Evolutionary conservation across 805 yeast genomes (phyloP).

Genomic region (Vanderwaltozyma tropicalis): DNA sequence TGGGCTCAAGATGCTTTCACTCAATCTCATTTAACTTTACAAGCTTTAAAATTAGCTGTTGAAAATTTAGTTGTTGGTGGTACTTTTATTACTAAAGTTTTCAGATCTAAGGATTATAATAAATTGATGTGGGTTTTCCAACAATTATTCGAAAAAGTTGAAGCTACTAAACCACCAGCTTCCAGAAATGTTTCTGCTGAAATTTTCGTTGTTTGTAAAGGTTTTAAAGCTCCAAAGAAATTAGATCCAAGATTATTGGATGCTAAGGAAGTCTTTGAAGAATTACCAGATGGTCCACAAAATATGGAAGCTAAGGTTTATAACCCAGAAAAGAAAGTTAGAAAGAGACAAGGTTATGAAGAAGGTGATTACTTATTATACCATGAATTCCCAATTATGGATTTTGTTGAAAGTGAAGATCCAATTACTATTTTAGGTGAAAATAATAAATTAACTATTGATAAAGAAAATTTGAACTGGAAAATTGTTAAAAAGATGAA

Average conservation of each 20-base stretch:
- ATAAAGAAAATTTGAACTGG: conserved; percentile 58
- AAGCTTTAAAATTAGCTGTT: conserved; percentile 86
- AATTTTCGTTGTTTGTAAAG: conserved; percentile 92
- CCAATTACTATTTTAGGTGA: conserved; percentile 77
- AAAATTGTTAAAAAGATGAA: conserved; percentile 58
- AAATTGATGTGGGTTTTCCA: conserved; percentile 96
- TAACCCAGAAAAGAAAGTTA: conserved; percentile 84
- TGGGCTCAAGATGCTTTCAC: conserved; percentile 99
- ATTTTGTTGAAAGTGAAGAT: conserved; percentile 71
- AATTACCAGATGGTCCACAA: conserved; percentile 59
- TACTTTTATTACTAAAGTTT: conserved; percentile 89
- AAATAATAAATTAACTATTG: conserved; percentile 52
- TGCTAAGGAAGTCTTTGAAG: conserved; percentile 90
- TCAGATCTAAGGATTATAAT: conserved; percentile 97
- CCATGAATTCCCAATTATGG: conserved; percentile 65
- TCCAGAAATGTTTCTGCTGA: conserved; percentile 99
- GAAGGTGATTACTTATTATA: conserved; percentile 75
- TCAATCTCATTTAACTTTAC: conserved; percentile 90
- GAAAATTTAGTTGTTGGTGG: conserved; percentile 90
- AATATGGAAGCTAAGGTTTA: conserved; percentile 86
- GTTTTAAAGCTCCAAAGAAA: conserved; percentile 92
- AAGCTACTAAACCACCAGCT: conserved; percentile 98
- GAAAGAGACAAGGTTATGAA: conserved; percentile 94
- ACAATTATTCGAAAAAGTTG: conserved; percentile 90
- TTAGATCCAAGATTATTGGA: conserved; percentile 88